Conservation (phyloP, 2,329 filamentous ascomycete species). For the Aspergillus niger region DNA sequence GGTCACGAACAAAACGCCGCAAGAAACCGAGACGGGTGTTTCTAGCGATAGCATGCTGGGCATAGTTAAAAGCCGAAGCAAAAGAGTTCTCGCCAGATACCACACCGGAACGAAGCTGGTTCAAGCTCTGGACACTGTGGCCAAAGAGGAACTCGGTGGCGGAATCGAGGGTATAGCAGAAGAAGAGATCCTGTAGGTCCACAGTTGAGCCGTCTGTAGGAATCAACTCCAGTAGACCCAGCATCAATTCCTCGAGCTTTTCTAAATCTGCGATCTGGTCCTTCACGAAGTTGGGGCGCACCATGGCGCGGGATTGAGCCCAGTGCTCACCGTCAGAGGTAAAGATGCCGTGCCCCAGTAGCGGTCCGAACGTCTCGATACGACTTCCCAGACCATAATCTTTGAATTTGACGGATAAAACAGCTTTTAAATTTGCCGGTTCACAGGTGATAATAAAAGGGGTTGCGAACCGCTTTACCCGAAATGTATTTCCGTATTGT, state of each 20-base stretch:
- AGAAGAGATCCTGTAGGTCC: slow-evolving; percentile 31
- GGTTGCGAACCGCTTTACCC: neutral
- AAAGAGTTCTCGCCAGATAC: slow-evolving; percentile 20
- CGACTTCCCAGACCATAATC: slow-evolving; percentile 56
- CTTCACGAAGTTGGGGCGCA: slow-evolving; percentile 47
- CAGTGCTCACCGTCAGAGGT: slow-evolving; percentile 55
- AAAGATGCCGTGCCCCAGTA: slow-evolving; percentile 61
- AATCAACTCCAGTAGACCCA: slow-evolving; percentile 24
- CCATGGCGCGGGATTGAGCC: slow-evolving; percentile 56
- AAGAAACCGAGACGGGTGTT: slow-evolving; percentile 20
- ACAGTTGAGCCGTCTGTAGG: slow-evolving; percentile 27
- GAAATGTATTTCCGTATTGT: no score
- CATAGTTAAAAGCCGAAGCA: slow-evolving; percentile 32
- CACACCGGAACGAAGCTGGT: slow-evolving; percentile 23
- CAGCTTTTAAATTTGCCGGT: slow-evolving; percentile 59
- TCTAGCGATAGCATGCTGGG: slow-evolving; percentile 25
- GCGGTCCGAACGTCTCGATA: slow-evolving; percentile 47
- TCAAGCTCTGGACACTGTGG: slow-evolving; percentile 55
- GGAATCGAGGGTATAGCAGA: slow-evolving; percentile 67
- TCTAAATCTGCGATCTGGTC: slow-evolving; percentile 29
- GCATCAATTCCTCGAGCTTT: slow-evolving; percentile 30
- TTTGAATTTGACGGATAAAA: slow-evolving; percentile 59
- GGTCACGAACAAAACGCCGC: slow-evolving; percentile 19
- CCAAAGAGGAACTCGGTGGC: slow-evolving; percentile 87
- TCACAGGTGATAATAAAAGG: slow-evolving; percentile 51